Evolutionary conservation across 2,329 filamentous ascomycete genomes (phyloP), one percentile per base, ranked within the genome.

Genomic region (Verticillium isaacii): DNA sequence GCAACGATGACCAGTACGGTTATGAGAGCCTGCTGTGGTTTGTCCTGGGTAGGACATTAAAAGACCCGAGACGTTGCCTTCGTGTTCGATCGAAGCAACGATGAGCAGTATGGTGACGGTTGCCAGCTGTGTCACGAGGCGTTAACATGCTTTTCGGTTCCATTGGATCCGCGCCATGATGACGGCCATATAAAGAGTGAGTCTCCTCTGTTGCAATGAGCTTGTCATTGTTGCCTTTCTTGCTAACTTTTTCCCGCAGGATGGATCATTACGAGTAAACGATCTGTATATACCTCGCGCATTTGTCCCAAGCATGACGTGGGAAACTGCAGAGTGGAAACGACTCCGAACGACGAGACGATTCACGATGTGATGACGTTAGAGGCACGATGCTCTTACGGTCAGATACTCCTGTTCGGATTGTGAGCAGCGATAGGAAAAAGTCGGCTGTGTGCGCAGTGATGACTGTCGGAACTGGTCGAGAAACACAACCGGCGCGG

Each of bases 31-130:
- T 17, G 17, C 55, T 34, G 32, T 56, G 59, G 25, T 32, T 68
- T 62, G 72, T 75, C 74, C 73, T 74, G 65, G 70, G 73, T 68
- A 74, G 56, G 74, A 75, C 71, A 60, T 66, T 68, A 75, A 75
- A 76, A 72, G 70, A 71, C 74, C 70, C 60, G 34, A 14, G 2
- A 29, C 9, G 62, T 57, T 63, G 50, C 50, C 56, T 45, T 25
- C 45, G 7, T 25, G 19, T 23, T 52, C 45, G 45, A 52, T 52
- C 41, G 19, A 58, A 54, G 58, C 61, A 63, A 61, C 56, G 23
- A 64, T 58, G 57, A 60, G 37, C 62, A 52, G 61, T 39, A 11
- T 52, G 45, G 19, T 9, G 5, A 29, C n/a, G 19, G 19, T 5
- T 52, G 54, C 25, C 54, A n/a, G 32, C 55, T 34, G 37, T 58